Percentiles rank a stretch among this genome's conserved stretches.
Evolutionary conservation across 805 yeast species (phyloP).

Genomic region (Saccharomycopsis amapae): DNA sequence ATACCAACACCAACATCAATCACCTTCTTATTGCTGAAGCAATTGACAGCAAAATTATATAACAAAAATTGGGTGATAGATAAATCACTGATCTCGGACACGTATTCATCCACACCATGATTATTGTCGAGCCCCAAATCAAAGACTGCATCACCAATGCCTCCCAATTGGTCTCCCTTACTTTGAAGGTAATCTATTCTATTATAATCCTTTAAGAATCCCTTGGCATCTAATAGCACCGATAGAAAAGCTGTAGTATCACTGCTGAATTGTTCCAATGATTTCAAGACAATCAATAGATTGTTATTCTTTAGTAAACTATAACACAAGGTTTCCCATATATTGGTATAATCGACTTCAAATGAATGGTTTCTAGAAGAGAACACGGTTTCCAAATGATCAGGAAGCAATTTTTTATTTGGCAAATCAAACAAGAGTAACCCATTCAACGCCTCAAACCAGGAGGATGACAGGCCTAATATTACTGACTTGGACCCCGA

Average conservation of each 20-base stretch:
- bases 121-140: not conserved
- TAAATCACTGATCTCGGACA: not conserved
- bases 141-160: not conserved
- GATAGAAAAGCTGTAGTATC: conserved; percentile 60
- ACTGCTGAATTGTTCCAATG: conserved; percentile 51
- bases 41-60: conserved; percentile 47
- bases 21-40: conserved; percentile 43
- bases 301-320: conserved; percentile 47
- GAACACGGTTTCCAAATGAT: conserved; percentile 29
- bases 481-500: conserved; percentile 40
- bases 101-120: conserved; percentile 4
- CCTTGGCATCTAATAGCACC: conserved; percentile 56
- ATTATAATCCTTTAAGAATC: conserved; percentile 39
- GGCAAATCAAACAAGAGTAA: conserved; percentile 57
- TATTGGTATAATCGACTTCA: conserved; percentile 27
- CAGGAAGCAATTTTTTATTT: conserved; percentile 34
- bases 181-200: conserved; percentile 16
- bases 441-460: conserved; percentile 63
- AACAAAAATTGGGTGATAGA: conserved; percentile 48
- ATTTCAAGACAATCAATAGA: conserved; percentile 48
- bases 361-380: not conserved
- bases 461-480: conserved; percentile 42
- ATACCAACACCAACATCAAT: conserved; percentile 69
- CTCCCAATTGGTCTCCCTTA: not conserved
- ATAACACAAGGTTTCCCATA: conserved; percentile 51